Percentiles rank a stretch among this genome's conserved stretches.
phyloP scores from a whole-genome alignment of 805 yeast species.

The Candida hispaniensis region DNA sequence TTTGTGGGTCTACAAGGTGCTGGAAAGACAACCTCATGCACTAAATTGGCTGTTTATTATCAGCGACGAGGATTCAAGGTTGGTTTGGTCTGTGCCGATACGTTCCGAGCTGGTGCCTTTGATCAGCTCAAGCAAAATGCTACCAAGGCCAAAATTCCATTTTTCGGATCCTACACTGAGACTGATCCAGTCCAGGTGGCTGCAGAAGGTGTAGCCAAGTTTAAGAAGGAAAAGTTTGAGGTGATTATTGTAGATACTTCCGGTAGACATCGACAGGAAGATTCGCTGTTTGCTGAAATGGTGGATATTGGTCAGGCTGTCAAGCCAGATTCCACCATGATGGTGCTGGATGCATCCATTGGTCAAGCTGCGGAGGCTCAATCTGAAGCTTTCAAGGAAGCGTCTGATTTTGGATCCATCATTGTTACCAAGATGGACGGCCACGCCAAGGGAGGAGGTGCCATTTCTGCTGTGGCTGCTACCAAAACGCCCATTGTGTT shows the following conservation, averaged over 20 bases:
- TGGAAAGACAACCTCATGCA: slow-evolving; percentile 96
- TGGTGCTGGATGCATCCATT: slow-evolving; percentile 95
- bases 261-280: slow-evolving; percentile 95
- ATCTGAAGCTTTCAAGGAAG: slow-evolving; percentile 86
- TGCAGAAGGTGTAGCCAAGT: slow-evolving; percentile 79
- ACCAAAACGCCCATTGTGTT: slow-evolving; percentile 90
- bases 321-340: slow-evolving; percentile 87
- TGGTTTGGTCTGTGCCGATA: slow-evolving; percentile 97
- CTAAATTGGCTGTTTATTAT: slow-evolving; percentile 89
- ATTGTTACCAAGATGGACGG: slow-evolving; percentile 96
- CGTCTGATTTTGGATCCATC: slow-evolving; percentile 88
- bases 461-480: slow-evolving; percentile 96
- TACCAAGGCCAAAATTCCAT: slow-evolving; percentile 87
- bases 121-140: slow-evolving; percentile 98
- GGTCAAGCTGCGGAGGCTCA: slow-evolving; percentile 98
- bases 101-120: slow-evolving; percentile 98
- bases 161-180: slow-evolving; percentile 89
- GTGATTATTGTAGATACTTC: slow-evolving; percentile 94
- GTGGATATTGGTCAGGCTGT: slow-evolving; percentile 81
- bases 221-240: slow-evolving; percentile 84
- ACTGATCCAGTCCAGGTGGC: slow-evolving; percentile 93
- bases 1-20: slow-evolving; percentile 98
- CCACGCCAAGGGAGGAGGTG: slow-evolving; percentile 99
- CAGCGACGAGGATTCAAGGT: slow-evolving; percentile 89
- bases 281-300: slow-evolving; percentile 87